phyloP scores from a whole-genome alignment of 106 monocot genomes.

The Ottelia alismoides region DNA sequence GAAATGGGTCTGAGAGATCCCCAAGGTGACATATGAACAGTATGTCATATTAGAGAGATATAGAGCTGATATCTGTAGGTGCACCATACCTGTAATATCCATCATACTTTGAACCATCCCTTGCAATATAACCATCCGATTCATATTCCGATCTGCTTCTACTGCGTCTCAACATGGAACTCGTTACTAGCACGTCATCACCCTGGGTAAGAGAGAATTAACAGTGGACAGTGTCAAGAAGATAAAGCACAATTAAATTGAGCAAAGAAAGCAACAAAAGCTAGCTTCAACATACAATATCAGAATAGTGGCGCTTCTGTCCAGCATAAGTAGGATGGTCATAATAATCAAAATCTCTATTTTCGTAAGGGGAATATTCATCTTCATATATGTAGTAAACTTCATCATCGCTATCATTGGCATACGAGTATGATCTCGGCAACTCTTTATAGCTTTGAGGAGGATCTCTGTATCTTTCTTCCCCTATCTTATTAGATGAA shows the following conservation, averaged over 20 bases:
- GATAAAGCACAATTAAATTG: too few relatives aligned
- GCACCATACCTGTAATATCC: not conserved
- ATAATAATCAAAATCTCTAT: not conserved
- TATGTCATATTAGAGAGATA: too few relatives aligned
- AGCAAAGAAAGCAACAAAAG: not conserved
- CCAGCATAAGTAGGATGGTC: not conserved
- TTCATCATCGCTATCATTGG: not conserved
- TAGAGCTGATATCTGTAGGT: too few relatives aligned
- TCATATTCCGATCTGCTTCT: not conserved
- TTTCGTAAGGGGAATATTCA: not conserved
- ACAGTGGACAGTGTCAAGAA: not conserved
- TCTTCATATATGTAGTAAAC: not conserved
- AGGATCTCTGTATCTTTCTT: not conserved
- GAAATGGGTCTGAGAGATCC: too few relatives aligned
- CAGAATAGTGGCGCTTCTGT: conserved; percentile 1
- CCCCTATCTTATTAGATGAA: not conserved
- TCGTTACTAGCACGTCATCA: conserved; percentile 1
- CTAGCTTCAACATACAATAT: not conserved
- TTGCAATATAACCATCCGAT: not conserved
- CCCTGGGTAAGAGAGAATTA: not conserved
- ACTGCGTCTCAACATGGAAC: not conserved
- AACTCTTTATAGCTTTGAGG: too few relatives aligned
- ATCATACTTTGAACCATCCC: not conserved
- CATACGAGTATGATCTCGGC: conserved; percentile 3
- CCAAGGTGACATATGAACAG: too few relatives aligned